Percentiles rank a stretch among this genome's conserved stretches.
Conservation (phyloP, 306 rosid genomes). For the Quercus ilex region DNA sequence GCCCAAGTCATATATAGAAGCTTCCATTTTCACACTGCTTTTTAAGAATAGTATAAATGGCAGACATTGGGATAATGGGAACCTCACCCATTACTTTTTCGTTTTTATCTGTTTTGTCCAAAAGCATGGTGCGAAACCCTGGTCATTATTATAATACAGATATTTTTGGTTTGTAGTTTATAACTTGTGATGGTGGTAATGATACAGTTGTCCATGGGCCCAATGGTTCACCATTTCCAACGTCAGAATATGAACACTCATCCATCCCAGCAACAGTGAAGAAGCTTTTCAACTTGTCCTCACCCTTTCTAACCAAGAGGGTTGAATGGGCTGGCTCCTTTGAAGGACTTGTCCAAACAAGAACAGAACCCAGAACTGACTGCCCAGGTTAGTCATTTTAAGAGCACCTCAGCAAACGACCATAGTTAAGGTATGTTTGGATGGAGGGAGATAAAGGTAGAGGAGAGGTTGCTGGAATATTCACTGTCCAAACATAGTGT, state of each 20-base stretch:
- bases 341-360: conserved; percentile 52
- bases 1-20: conserved; percentile 1
- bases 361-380: conserved; percentile 67
- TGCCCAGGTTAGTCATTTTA: conserved; percentile 63
- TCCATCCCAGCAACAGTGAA: conserved; percentile 84
- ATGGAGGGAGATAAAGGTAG: too few relatives aligned
- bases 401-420: neutral
- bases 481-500: too few relatives aligned
- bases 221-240: conserved; percentile 63
- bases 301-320: conserved; percentile 68
- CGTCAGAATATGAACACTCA: conserved; percentile 82
- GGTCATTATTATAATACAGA: neutral
- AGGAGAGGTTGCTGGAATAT: too few relatives aligned
- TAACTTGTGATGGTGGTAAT: neutral
- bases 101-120: conserved; percentile 3
- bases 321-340: conserved; percentile 89
- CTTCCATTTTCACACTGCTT: conserved; percentile 15
- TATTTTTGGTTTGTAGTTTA: neutral
- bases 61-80: conserved; percentile 14
- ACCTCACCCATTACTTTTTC: conserved; percentile 2
- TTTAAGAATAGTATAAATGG: neutral
- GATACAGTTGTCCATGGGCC: conserved; percentile 83
- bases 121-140: conserved; percentile 10
- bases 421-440: too few relatives aligned
- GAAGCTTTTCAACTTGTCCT: conserved; percentile 67